These are phyloP conservation scores for Spiromastix sp. DNA, from an alignment of 2,329 filamentous ascomycete species.

Conservation along the genomic window DNA sequence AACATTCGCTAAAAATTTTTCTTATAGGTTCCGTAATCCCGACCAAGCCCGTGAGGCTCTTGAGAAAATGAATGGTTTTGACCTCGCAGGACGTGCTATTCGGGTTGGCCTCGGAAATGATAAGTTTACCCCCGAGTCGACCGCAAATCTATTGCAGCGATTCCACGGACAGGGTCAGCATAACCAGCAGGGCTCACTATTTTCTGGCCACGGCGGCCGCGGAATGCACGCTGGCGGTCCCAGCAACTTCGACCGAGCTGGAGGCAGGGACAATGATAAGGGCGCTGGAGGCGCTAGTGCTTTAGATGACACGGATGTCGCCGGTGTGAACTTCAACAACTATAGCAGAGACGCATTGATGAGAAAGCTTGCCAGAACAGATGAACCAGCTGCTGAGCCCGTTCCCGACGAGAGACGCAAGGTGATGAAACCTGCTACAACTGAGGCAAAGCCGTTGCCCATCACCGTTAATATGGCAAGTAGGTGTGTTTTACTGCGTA, in stretches of 20 bases:
- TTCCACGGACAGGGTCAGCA: constrained; percentile 68
- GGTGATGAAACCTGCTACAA: constrained; percentile 66
- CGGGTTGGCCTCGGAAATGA: constrained; percentile 98
- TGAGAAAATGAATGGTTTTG: constrained; percentile 99
- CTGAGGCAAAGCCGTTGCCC: constrained; percentile 65
- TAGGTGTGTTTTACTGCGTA: constrained; percentile 85
- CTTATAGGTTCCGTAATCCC: constrained; percentile 73
- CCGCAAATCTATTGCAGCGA: constrained; percentile 80
- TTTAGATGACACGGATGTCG: constrained; percentile 93
- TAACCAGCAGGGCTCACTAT: constrained; percentile 78
- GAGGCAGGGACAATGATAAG: constrained; percentile 82
- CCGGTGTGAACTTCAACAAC: constrained; percentile 98
- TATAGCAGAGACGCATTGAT: constrained; percentile 98
- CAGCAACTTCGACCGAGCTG: constrained; percentile 77
- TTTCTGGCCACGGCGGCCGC: constrained; percentile 81
- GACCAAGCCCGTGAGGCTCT: constrained; percentile 85
- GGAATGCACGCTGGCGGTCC: constrained; percentile 67
- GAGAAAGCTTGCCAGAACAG: constrained; percentile 93
- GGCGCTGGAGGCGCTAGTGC: constrained; percentile 80
- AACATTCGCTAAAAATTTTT: constrained; percentile 25
- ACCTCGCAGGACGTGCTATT: constrained; percentile 92
- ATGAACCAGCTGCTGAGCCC: constrained; percentile 58
- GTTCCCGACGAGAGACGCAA: constrained; percentile 57
- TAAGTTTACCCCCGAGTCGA: constrained; percentile 98
- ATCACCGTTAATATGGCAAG: constrained; percentile 87